phyloP scores from a whole-genome alignment of 495 filamentous ascomycete species.

The Aspergillus ellipticus region DNA sequence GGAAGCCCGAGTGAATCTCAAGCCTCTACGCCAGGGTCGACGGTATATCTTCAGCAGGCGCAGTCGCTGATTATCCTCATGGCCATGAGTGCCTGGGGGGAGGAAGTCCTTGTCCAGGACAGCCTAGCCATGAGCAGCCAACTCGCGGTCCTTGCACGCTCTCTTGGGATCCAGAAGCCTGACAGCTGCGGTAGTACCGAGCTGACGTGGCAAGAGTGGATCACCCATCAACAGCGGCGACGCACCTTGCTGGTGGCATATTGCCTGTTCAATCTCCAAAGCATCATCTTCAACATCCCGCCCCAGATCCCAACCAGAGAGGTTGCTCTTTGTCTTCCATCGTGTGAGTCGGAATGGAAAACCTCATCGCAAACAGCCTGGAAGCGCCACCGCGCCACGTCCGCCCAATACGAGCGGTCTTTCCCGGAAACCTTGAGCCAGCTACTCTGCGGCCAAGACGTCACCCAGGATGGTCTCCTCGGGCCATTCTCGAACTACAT shows the following conservation, averaged over 20 bases:
- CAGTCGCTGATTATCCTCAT: constrained; percentile 10
- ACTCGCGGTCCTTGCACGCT: background rate
- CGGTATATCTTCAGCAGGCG: background rate
- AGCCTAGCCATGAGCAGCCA: constrained; percentile 6
- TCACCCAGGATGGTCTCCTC: background rate
- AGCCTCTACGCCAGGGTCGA: background rate
- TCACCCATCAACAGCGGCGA: constrained; percentile 17
- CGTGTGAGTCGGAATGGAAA: constrained; percentile 23
- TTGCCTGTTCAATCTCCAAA: constrained; percentile 30
- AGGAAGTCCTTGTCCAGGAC: background rate
- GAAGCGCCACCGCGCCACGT: background rate
- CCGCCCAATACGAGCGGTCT: background rate
- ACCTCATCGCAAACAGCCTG: constrained; percentile 2
- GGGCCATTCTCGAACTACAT: constrained; percentile 26
- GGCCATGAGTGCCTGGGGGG: constrained; percentile 8
- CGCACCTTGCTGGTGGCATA: constrained; percentile 29
- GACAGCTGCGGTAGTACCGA: background rate
- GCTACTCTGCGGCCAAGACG: constrained; percentile 5
- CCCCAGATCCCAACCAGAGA: constrained; percentile 29
- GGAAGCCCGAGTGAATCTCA: background rate
- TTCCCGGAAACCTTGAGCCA: background rate
- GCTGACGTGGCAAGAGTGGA: constrained; percentile 24
- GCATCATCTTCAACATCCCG: constrained; percentile 31
- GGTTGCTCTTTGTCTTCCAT: constrained; percentile 20
- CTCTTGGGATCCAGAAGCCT: background rate